A percentile compares a stretch with the other conserved stretches of the same genome.
Conservation (phyloP, 768 basidiomycete species). For the Inosperma sp. region DNA sequence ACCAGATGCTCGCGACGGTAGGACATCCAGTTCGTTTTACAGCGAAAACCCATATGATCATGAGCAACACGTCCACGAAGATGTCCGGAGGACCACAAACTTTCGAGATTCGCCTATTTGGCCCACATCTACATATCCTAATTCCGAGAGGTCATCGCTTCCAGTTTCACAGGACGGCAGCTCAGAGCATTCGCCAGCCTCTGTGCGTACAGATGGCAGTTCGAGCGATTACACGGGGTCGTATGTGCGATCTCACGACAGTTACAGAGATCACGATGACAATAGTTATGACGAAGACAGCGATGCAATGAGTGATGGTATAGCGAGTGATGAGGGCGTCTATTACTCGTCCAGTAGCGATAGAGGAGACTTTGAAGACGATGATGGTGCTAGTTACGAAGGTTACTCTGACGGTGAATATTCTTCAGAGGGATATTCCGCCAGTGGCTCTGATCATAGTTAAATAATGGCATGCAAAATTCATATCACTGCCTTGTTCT, state of each 20-base stretch:
- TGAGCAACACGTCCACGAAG: neutral
- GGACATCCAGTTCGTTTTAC: neutral
- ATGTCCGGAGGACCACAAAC: neutral
- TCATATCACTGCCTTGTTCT: neutral
- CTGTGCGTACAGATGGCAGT: neutral
- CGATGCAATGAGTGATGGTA: conserved; percentile 21
- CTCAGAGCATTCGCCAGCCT: neutral
- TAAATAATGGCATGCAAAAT: neutral
- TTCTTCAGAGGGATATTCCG: conserved; percentile 9
- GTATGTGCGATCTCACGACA: neutral
- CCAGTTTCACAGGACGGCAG: neutral
- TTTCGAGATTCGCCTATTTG: neutral
- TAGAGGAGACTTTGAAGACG: conserved; percentile 16
- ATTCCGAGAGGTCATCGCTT: neutral
- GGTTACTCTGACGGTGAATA: conserved; percentile 16
- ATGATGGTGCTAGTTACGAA: conserved; percentile 13
- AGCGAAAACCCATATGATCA: neutral
- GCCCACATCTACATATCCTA: neutral
- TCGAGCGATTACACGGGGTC: conserved; percentile 13
- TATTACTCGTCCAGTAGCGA: conserved; percentile 18
- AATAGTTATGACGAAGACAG: no score
- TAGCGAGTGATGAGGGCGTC: conserved; percentile 21
- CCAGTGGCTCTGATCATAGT: neutral
- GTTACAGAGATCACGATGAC: conserved; percentile 7
- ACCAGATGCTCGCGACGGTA: neutral